Base-by-base conservation (phyloP, 2,329 filamentous ascomycete genomes). In the Aspergillus amoenus region DNA sequence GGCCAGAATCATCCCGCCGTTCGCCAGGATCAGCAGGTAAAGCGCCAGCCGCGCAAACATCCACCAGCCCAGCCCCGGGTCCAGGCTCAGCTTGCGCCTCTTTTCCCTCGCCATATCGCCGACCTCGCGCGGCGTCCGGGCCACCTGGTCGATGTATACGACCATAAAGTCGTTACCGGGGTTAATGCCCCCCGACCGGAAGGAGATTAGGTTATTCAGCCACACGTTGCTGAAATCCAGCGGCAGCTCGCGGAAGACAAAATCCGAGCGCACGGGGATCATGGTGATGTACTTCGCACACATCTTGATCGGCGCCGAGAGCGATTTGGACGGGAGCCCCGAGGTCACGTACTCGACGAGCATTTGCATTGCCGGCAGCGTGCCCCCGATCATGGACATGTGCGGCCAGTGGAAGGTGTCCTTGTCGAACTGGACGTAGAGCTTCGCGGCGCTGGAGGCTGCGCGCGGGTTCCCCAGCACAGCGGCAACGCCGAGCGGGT, bases 401-500 rank as follows among this genome's bases (percentile, higher is more conserved):
- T 72, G 70, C 17, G 70, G 70, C 70, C 70, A 72, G 44, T 56
- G 64, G 57, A 70, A 72, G 44, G 64, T 44, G 3, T 59, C 54
- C 18, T 56, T 58, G 58, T 71, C 68, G 47, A 64, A 66, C 51
- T 71, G 69, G 6, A 66, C 64, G 32, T 71, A 72, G 4, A 72
- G 61, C 30, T 64, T 59, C 15, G 68, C 69, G 11, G 69, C 68
- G 44, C 68, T 70, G 34, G 64, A 52, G 37, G 67, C 64, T 46
- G 66, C 70, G 18, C 70, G 68, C 3, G 68, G 68, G 54, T 72
- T 72, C 49, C 63, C 61, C 4, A 72, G 62, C 17, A 72, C 63
- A 1, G 70, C 70, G 1, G 70, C 70, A 17, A 72, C 70, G 41
- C 68, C 70, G n/a, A 72, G 66, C 5, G 70, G 70, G 45, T 72